Percentiles rank a stretch among this genome's conserved stretches.
phyloP scores from a whole-genome alignment of 345 rosid species.

The Pugionium dolabratum region DNA sequence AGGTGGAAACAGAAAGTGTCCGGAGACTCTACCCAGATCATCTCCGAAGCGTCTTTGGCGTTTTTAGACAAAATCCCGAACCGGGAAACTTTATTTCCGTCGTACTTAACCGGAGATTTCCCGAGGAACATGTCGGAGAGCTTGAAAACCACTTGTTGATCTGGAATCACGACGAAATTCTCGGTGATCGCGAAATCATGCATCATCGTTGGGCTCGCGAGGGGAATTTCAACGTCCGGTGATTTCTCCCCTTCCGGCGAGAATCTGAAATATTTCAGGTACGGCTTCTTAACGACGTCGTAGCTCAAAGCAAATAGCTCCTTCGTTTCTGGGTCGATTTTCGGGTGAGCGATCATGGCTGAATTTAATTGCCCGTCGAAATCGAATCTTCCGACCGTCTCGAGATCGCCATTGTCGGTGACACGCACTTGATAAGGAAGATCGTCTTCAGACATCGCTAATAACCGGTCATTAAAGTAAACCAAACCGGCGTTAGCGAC shows the following conservation, averaged over 20 bases:
- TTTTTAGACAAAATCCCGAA: slow-evolving; percentile 70
- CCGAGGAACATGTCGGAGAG: slow-evolving; percentile 79
- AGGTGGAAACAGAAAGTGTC: slow-evolving; percentile 88
- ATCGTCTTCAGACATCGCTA: slow-evolving; percentile 94
- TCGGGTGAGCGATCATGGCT: slow-evolving; percentile 95
- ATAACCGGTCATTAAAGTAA: slow-evolving; percentile 67
- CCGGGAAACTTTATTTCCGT: slow-evolving; percentile 67
- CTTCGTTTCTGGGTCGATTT: slow-evolving; percentile 66
- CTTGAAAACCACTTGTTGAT: slow-evolving; percentile 92
- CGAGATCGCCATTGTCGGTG: slow-evolving; percentile 63
- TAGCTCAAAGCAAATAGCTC: slow-evolving; percentile 83
- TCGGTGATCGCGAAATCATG: slow-evolving; percentile 63
- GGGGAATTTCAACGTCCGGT: slow-evolving; percentile 76
- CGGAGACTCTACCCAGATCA: slow-evolving; percentile 79
- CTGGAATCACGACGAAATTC: slow-evolving; percentile 76
- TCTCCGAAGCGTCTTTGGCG: slow-evolving; percentile 54
- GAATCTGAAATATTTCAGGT: slow-evolving; percentile 71
- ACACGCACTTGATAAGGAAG: slow-evolving; percentile 80
- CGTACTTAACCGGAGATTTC: slow-evolving; percentile 87
- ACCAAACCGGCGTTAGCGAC: slow-evolving; percentile 91
- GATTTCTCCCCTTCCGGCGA: slow-evolving; percentile 65
- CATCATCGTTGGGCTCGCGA: slow-evolving; percentile 82
- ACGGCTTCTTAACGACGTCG: slow-evolving; percentile 79
- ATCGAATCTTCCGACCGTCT: slow-evolving; percentile 68
- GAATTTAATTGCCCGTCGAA: slow-evolving; percentile 62